Percentiles rank a stretch among this genome's conserved stretches.
Conservation (phyloP, 179 eudicot species). For the Spinacia oleracea region DNA sequence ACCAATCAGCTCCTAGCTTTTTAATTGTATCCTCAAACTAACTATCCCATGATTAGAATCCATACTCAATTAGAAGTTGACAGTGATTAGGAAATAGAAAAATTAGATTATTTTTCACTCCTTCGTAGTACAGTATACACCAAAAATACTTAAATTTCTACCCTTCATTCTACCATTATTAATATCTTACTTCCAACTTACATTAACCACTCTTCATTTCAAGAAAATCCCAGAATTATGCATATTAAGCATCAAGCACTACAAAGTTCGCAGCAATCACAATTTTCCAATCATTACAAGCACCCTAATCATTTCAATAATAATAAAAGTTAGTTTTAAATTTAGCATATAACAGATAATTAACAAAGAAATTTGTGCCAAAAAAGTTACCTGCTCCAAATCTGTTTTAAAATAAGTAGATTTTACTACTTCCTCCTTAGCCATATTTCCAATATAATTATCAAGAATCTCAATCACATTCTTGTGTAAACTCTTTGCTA, state of each 20-base stretch:
- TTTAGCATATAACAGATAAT: not conserved
- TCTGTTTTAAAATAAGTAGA: conserved; percentile 79
- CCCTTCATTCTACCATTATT: not conserved
- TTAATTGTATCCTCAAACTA: not conserved
- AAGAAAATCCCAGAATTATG: not conserved
- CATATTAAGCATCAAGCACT: not conserved
- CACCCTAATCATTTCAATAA: not conserved
- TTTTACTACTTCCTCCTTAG: conserved; percentile 60
- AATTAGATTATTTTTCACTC: not conserved
- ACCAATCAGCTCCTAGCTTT: not conserved
- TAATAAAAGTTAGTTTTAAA: too few species aligned
- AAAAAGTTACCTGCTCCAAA: conserved; percentile 56
- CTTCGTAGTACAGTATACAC: not conserved
- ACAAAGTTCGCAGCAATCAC: conserved; percentile 5
- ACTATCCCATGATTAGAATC: not conserved
- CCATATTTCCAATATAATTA: conserved; percentile 29
- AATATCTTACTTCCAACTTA: not conserved
- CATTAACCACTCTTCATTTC: conserved; percentile 8
- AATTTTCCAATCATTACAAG: not conserved
- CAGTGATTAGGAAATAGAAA: too few species aligned
- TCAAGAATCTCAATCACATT: conserved; percentile 60
- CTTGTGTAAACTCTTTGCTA: conserved; percentile 63
- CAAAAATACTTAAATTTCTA: not conserved
- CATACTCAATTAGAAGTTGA: too few species aligned
- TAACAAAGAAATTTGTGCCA: conserved; percentile 5